These are phyloP conservation scores for Zelopaecilomyces penicillatus DNA, from an alignment of 2,329 filamentous ascomycete species.

Conservation along the genomic window DNA sequence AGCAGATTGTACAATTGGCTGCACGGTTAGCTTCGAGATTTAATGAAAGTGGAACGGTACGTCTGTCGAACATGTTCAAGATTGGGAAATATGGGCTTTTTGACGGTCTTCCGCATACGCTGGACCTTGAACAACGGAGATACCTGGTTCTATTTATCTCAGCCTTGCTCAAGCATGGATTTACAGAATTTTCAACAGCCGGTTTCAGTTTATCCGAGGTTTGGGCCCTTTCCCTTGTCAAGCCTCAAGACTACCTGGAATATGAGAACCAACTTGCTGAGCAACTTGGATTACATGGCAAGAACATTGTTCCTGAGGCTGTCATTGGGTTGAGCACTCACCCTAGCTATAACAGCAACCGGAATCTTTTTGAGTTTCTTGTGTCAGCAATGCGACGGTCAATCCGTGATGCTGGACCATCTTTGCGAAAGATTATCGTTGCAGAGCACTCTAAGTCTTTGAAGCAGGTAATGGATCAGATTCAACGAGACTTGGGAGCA, in stretches of 20 bases:
- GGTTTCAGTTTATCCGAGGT: slow-evolving; percentile 39
- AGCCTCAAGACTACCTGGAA: slow-evolving; percentile 35
- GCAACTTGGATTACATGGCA: slow-evolving; percentile 32
- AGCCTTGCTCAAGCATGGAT: slow-evolving; percentile 37
- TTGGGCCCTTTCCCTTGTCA: slow-evolving; percentile 45
- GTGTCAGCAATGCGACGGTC: slow-evolving; percentile 43
- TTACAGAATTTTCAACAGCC: slow-evolving; percentile 39
- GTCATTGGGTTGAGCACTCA: slow-evolving; percentile 26
- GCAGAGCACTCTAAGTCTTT: slow-evolving; percentile 36
- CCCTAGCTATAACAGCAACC: slow-evolving; percentile 41
- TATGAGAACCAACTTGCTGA: slow-evolving; percentile 44
- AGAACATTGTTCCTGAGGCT: slow-evolving; percentile 35
- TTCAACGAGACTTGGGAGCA: slow-evolving; percentile 40
- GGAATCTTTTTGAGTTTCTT: slow-evolving; percentile 39
- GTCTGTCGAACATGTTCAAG: slow-evolving; percentile 38
- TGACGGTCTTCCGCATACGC: slow-evolving; percentile 28
- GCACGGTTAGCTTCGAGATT: slow-evolving; percentile 39
- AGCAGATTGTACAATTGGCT: slow-evolving; percentile 37
- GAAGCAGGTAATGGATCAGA: slow-evolving; percentile 42
- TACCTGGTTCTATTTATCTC: slow-evolving; percentile 44
- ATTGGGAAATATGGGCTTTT: slow-evolving; percentile 43
- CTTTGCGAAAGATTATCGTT: slow-evolving; percentile 27
- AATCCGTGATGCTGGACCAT: slow-evolving; percentile 30
- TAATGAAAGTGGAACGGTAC: slow-evolving; percentile 35
- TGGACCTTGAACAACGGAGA: slow-evolving; percentile 33